Base-by-base conservation (phyloP, 1,139 yeast genomes). In the Yamadazyma blattariae region DNA sequence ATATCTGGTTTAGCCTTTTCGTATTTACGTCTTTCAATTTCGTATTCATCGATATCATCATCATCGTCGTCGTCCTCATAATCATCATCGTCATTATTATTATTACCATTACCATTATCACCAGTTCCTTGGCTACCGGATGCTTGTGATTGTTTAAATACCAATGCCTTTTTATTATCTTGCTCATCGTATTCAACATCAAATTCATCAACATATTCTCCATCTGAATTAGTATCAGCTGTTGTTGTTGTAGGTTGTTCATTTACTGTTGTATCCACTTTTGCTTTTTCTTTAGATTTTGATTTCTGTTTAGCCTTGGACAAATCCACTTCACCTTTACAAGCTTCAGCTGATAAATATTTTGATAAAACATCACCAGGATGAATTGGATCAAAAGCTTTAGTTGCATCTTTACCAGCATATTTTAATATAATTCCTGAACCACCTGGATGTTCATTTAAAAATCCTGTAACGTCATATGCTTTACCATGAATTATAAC, bases 311-410 rank as follows among this genome's bases (percentile, higher is more conserved):
- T n/a, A 11, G 12, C 26, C 10, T 12, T 15, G 5, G 12, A 4
- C 15, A 13, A 8, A 29, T 51, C 61, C 8, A 60, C 68, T 19
- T 56, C 64, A 3, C 72, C 72, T 40, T 50, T 45, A 41, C 61
- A 69, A 30, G 48, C 52, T 37, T 64, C 47, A 12, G 51, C 46
- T 2, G 54, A 52, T 47, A 70, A 60, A 41, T 69, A 68, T 48
- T 67, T 69, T 15, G 51, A 77, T 32, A 89, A 65, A 8, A 89
- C 83, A 48, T 84, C 92, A 12, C 82, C 75, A 0, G 96, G 95
- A 59, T 90, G 98, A 39, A 90, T 73, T 7, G 95, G 95, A 41
- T 74, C 78, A 52, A 76, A 76, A 10, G 71, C 79, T 47, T 72
- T 74, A 24, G 82, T 74, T n/a, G 80, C 80, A 47, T 76, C 81